Conservation (phyloP, 768 basidiomycete species). For the Psilocybe tampanensis region DNA sequence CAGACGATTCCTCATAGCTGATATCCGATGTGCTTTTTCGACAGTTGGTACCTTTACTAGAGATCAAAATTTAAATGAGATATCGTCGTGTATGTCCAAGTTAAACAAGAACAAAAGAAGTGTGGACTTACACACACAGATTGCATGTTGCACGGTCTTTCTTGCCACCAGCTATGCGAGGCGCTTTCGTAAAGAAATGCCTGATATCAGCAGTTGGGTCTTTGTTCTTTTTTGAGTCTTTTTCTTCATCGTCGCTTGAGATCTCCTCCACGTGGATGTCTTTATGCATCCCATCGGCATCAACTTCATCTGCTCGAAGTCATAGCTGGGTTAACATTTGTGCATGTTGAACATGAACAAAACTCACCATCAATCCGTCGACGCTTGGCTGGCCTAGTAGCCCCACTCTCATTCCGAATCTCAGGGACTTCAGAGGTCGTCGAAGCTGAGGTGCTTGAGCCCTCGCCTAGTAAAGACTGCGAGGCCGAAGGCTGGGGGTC, state of each 20-base stretch:
- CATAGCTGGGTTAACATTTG: neutral
- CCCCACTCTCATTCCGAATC: neutral
- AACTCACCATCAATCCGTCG: neutral
- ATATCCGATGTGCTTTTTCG: too few species aligned
- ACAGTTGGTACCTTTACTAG: too few species aligned
- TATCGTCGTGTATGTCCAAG: too few species aligned
- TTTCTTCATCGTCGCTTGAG: neutral
- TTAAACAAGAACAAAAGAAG: too few species aligned
- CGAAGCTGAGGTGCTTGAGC: neutral
- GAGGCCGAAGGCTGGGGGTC: too few species aligned
- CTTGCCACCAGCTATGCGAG: neutral
- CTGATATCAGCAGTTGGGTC: neutral
- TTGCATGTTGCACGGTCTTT: neutral
- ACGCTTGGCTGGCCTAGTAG: neutral
- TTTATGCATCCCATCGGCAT: neutral
- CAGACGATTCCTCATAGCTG: too few species aligned
- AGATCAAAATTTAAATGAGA: too few species aligned
- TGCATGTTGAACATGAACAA: neutral
- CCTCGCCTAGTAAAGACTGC: neutral
- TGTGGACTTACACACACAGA: neutral
- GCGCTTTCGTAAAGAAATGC: neutral
- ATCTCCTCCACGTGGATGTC: conserved; percentile 1
- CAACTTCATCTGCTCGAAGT: neutral
- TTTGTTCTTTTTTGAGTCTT: neutral
- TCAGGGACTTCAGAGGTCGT: too few species aligned